These are phyloP conservation scores for Trebouxia sp. DNA, from an alignment of 139 green algal species.

Conservation along the genomic window DNA sequence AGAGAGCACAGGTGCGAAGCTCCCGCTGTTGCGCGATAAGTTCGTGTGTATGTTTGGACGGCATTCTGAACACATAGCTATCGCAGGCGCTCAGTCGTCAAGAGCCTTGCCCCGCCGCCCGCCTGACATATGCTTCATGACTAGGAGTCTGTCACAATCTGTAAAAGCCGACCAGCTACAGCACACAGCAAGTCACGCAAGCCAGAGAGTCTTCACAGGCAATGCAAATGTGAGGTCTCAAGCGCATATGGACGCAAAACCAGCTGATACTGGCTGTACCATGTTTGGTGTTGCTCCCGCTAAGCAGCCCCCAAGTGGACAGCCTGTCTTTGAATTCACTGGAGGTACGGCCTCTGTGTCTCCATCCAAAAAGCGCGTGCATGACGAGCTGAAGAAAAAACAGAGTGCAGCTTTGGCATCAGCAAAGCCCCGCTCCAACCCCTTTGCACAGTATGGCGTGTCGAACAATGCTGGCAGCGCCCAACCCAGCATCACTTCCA, in stretches of 20 bases:
- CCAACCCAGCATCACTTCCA: not conserved
- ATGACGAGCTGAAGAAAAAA: not conserved
- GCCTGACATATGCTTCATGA: not conserved
- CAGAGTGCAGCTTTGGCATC: not conserved
- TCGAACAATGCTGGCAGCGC: not conserved
- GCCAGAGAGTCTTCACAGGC: not conserved
- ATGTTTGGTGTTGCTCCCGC: not conserved
- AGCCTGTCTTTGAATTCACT: not conserved
- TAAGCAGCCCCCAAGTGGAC: not conserved
- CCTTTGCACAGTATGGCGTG: slow-evolving; percentile 1
- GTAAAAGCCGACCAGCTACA: not conserved
- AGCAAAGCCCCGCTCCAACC: not conserved
- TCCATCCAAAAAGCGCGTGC: not conserved
- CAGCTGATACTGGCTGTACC: not conserved
- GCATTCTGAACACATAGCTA: too few species aligned
- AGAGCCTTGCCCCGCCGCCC: too few species aligned
- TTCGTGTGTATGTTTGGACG: too few species aligned
- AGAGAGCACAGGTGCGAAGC: too few species aligned
- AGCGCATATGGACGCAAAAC: not conserved
- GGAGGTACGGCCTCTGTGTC: not conserved
- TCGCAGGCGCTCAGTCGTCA: too few species aligned
- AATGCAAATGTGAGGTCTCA: not conserved
- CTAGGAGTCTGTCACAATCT: not conserved
- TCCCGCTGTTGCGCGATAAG: too few species aligned
- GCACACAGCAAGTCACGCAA: not conserved